These are phyloP conservation scores for Leccinum fibrillosum DNA, from an alignment of 768 basidiomycete genomes.

Conservation along the genomic window DNA sequence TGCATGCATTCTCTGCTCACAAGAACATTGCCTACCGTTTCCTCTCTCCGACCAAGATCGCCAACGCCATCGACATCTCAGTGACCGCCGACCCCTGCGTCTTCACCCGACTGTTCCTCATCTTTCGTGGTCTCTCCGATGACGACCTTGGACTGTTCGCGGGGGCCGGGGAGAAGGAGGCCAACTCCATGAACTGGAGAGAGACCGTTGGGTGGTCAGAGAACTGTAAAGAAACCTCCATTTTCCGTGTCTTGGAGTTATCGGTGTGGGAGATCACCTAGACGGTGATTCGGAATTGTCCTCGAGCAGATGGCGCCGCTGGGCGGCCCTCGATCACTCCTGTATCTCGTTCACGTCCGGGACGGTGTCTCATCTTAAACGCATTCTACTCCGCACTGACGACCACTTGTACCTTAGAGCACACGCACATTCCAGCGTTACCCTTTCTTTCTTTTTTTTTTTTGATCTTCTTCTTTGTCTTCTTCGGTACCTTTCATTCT, in stretches of 20 bases:
- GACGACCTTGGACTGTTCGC: slow-evolving; percentile 75
- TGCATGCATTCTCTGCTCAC: slow-evolving; percentile 69
- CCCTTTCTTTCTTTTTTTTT: slow-evolving; percentile 13
- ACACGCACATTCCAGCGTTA: slow-evolving; percentile 20
- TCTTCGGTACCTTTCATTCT: slow-evolving; percentile 6
- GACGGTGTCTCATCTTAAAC: slow-evolving; percentile 10
- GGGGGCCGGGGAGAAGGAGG: slow-evolving; percentile 83
- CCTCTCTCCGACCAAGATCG: slow-evolving; percentile 72
- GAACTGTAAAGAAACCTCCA: slow-evolving; percentile 65
- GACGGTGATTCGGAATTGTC: background rate
- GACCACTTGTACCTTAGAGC: slow-evolving; percentile 25
- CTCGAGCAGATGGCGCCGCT: slow-evolving; percentile 17
- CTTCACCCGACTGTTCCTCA: slow-evolving; percentile 82
- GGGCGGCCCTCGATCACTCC: slow-evolving; percentile 9
- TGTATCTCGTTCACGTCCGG: slow-evolving; percentile 1
- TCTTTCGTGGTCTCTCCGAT: slow-evolving; percentile 78
- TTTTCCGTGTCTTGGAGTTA: slow-evolving; percentile 79
- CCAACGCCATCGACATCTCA: slow-evolving; percentile 83
- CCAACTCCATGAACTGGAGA: slow-evolving; percentile 77
- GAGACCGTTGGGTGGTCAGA: slow-evolving; percentile 80
- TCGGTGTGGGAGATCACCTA: slow-evolving; percentile 71
- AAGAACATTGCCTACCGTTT: slow-evolving; percentile 92
- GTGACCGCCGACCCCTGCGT: slow-evolving; percentile 78
- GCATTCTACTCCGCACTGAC: slow-evolving; percentile 9
- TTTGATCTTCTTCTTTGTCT: background rate